Evolutionary conservation across 176 grass and related monocot genomes (phyloP).

Genomic region (Oryza brachyantha): DNA sequence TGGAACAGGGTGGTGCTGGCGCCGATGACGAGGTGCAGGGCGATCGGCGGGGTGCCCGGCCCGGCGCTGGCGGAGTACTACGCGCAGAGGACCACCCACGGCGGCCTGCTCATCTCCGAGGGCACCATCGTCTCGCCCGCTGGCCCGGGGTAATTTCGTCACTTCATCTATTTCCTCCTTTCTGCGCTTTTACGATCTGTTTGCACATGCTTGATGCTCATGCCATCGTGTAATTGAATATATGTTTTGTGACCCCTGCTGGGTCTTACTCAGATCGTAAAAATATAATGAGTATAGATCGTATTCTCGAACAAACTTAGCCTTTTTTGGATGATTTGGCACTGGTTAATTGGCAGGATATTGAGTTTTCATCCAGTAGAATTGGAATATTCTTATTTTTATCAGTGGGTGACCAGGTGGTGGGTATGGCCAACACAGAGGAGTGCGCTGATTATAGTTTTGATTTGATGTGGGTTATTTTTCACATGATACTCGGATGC

Average conservation of each 20-base stretch:
- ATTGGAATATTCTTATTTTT: neutral
- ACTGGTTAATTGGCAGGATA: neutral
- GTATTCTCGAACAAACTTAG: neutral
- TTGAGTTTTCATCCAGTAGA: neutral
- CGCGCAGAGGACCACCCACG: conserved; percentile 69
- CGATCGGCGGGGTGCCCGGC: conserved; percentile 56
- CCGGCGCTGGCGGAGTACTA: conserved; percentile 74
- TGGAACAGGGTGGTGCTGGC: conserved; percentile 72
- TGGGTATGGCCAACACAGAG: neutral
- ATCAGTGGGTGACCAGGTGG: neutral
- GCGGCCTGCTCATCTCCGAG: conserved; percentile 86
- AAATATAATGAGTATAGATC: too few species aligned
- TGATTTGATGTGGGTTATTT: too few species aligned
- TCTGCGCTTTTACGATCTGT: neutral
- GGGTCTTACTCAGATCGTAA: too few species aligned
- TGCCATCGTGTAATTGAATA: too few species aligned
- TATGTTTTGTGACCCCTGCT: too few species aligned
- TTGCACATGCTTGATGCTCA: conserved; percentile 20
- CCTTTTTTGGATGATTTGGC: neutral
- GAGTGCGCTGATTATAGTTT: neutral
- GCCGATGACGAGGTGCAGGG: conserved; percentile 93
- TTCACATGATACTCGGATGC: neutral
- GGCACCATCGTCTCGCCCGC: conserved; percentile 72
- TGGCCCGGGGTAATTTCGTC: conserved; percentile 61
- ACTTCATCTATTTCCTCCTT: neutral